Percentiles rank a stretch among this genome's conserved stretches.
Evolutionary conservation across 2,329 filamentous ascomycete species (phyloP).

Genomic region (Aspergillus puulaauensis): DNA sequence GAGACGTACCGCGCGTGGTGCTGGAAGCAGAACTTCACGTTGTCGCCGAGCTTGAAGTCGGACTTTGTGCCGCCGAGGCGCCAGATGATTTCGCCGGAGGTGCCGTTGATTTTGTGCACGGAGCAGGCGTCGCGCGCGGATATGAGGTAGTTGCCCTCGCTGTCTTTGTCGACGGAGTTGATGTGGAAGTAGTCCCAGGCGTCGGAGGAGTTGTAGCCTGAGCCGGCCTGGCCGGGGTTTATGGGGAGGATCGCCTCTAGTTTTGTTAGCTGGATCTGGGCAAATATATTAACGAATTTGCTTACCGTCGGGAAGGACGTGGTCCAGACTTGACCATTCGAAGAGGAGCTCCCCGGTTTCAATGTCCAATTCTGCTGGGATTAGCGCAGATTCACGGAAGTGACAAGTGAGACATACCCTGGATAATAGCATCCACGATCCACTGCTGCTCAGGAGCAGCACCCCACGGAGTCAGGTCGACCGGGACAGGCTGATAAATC

Average conservation of each 20-base stretch:
- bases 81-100: slow-evolving; percentile 8
- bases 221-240: slow-evolving; percentile 46
- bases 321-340: slow-evolving; percentile 59
- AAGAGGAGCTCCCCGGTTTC: slow-evolving; percentile 57
- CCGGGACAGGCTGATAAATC: slow-evolving; percentile 53
- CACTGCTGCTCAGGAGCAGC: slow-evolving; percentile 52
- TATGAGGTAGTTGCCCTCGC: slow-evolving; percentile 48
- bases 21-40: slow-evolving; percentile 13
- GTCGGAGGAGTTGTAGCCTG: slow-evolving; percentile 37
- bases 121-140: slow-evolving; percentile 45
- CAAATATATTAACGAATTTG: slow-evolving; percentile 17
- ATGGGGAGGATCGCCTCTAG: slow-evolving; percentile 49
- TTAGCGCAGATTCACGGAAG: neutral
- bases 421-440: slow-evolving; percentile 57
- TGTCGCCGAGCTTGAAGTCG: slow-evolving; percentile 8
- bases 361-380: slow-evolving; percentile 44
- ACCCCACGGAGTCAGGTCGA: slow-evolving; percentile 48
- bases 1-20: slow-evolving; percentile 9
- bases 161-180: slow-evolving; percentile 44
- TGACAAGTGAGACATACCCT: slow-evolving; percentile 44
- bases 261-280: neutral
- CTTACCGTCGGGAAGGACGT: slow-evolving; percentile 52
- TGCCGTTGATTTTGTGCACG: slow-evolving; percentile 7
- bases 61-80: slow-evolving; percentile 7
- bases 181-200: slow-evolving; percentile 56